phyloP scores from a whole-genome alignment of 305 asterid genomes.

The Fraxinus angustifolia region DNA sequence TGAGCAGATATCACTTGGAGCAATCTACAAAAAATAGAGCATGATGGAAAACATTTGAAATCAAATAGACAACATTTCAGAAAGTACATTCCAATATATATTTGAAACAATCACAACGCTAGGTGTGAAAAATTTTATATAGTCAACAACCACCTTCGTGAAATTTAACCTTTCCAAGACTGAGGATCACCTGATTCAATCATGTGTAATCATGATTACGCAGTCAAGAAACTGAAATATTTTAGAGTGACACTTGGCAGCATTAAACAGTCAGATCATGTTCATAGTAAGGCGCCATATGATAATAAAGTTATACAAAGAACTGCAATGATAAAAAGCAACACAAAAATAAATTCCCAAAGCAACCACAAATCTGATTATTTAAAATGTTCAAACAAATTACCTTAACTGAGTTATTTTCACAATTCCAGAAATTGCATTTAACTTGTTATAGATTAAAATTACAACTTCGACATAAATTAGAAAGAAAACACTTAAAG shows the following conservation, averaged over 20 bases:
- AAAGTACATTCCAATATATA: not conserved
- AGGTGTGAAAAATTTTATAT: not conserved
- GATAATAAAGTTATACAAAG: not conserved
- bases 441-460: not conserved
- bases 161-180: not conserved
- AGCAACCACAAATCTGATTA: not conserved
- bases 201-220: not conserved
- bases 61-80: slow-evolving; percentile 18
- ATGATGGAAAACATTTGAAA: slow-evolving; percentile 29
- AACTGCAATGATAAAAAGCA: not conserved
- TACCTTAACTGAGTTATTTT: not conserved
- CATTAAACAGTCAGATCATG: not conserved
- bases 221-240: not conserved
- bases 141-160: not conserved
- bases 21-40: slow-evolving; percentile 1
- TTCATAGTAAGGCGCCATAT: not conserved
- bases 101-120: not conserved
- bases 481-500: not conserved
- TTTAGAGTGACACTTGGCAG: not conserved
- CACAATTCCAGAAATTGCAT: not conserved
- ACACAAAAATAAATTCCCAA: not conserved
- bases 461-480: not conserved
- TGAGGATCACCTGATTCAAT: not conserved
- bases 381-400: not conserved
- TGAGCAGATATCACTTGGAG: not conserved